Percentiles rank a stretch among this genome's conserved stretches.
Conservation (phyloP, 352 stramenopile species). For the Pythium phragmiticola region DNA sequence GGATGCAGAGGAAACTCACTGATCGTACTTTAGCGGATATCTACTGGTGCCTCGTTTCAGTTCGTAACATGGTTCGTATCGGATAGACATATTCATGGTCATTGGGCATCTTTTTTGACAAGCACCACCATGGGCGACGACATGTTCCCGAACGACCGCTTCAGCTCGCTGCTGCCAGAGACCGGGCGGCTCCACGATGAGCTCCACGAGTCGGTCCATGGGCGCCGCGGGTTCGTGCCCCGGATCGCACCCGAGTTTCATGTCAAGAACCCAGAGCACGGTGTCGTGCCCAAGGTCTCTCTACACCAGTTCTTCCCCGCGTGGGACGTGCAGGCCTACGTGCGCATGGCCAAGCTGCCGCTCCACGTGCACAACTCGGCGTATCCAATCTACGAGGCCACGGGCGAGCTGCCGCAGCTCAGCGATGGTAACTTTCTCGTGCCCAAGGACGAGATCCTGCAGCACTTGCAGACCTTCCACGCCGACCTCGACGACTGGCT, state of each 20-base stretch:
- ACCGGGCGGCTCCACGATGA: slow-evolving; percentile 71
- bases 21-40: slow-evolving; percentile 8
- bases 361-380: slow-evolving; percentile 86
- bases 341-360: slow-evolving; percentile 68
- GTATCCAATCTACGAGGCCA: slow-evolving; percentile 81
- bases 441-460: slow-evolving; percentile 80
- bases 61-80: slow-evolving; percentile 17
- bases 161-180: slow-evolving; percentile 73
- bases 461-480: slow-evolving; percentile 89
- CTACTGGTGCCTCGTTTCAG: neutral
- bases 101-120: neutral
- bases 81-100: neutral
- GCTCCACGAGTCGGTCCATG: slow-evolving; percentile 38
- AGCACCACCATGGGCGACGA: slow-evolving; percentile 10
- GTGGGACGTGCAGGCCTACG: slow-evolving; percentile 84
- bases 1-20: slow-evolving; percentile 8
- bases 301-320: slow-evolving; percentile 85
- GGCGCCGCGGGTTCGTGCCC: slow-evolving; percentile 52
- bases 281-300: slow-evolving; percentile 44
- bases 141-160: slow-evolving; percentile 83
- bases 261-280: slow-evolving; percentile 47
- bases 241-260: slow-evolving; percentile 72
- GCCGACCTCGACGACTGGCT: slow-evolving; percentile 73
- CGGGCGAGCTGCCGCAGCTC: slow-evolving; percentile 77
- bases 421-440: slow-evolving; percentile 87